phyloP scores from a whole-genome alignment of 768 basidiomycete species.

The Zangia roseola region DNA sequence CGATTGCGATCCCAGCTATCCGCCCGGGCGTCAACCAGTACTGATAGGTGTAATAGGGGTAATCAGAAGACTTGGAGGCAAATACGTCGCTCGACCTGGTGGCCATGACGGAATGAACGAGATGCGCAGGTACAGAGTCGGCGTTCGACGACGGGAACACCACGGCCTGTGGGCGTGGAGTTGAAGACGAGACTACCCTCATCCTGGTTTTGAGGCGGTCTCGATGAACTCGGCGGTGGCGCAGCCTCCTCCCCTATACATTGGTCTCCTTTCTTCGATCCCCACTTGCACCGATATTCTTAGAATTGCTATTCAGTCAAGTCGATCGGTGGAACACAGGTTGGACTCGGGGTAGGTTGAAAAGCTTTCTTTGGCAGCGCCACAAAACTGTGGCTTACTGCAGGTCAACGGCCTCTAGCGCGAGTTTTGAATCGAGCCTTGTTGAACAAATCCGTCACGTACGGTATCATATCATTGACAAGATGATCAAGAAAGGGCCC shows the following conservation, averaged over 20 bases:
- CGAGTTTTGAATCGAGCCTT: too few relatives aligned
- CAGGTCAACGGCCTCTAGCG: too few relatives aligned
- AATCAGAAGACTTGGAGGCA: slow-evolving; percentile 7
- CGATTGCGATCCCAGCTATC: slow-evolving; percentile 25
- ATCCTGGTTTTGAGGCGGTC: background rate
- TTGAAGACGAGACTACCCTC: background rate
- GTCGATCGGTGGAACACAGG: background rate
- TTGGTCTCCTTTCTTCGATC: background rate
- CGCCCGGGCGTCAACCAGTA: slow-evolving; percentile 27
- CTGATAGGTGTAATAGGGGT: slow-evolving; percentile 5
- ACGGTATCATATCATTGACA: too few relatives aligned
- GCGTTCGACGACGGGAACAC: background rate
- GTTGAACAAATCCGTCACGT: too few relatives aligned
- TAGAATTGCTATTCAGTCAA: background rate
- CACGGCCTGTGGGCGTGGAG: background rate
- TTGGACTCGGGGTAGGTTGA: background rate
- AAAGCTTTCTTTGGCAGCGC: too few relatives aligned
- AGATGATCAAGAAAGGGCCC: too few relatives aligned
- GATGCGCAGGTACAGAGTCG: background rate
- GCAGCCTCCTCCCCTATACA: background rate
- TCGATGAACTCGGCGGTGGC: background rate
- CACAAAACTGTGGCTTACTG: too few relatives aligned
- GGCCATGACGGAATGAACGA: slow-evolving; percentile 8
- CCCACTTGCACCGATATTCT: too few relatives aligned
- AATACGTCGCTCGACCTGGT: slow-evolving; percentile 1